phyloP scores from a whole-genome alignment of 768 basidiomycete species.

The Mrakia blollopis region DNA sequence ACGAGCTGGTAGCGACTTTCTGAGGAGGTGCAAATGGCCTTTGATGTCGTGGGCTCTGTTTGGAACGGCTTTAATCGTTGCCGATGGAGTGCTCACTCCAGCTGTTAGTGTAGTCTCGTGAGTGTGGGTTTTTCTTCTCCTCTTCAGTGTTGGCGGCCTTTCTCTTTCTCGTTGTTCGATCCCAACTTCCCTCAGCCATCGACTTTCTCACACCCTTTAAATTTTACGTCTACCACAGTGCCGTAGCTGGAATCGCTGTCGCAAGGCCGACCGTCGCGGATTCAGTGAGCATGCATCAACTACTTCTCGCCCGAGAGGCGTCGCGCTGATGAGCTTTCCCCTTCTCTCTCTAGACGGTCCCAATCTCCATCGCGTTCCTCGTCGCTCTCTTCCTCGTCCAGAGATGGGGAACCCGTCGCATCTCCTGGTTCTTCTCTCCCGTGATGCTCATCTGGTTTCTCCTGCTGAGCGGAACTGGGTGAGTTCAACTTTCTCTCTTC shows the following conservation, averaged over 20 bases:
- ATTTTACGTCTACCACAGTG: constrained; percentile 35
- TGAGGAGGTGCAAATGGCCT: neutral
- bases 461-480: constrained; percentile 53
- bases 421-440: constrained; percentile 56
- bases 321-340: neutral
- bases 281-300: neutral
- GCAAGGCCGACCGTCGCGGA: constrained; percentile 52
- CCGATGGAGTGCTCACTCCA: constrained; percentile 55
- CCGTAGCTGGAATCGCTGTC: constrained; percentile 62
- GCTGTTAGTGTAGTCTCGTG: constrained; percentile 62
- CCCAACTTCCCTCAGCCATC: neutral
- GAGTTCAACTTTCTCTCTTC: neutral
- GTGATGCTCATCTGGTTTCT: constrained; percentile 58
- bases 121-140: neutral
- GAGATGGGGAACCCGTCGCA: constrained; percentile 55
- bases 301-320: neutral
- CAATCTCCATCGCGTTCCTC: constrained; percentile 60
- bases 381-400: constrained; percentile 59
- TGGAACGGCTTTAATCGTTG: constrained; percentile 62
- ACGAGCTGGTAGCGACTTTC: neutral
- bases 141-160: too few relatives aligned
- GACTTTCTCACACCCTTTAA: neutral
- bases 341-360: constrained; percentile 47
- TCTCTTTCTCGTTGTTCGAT: too few relatives aligned
- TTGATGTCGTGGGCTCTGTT: constrained; percentile 48